phyloP scores from a whole-genome alignment of 805 yeast species.

The Ogataea nitratoaversa region DNA sequence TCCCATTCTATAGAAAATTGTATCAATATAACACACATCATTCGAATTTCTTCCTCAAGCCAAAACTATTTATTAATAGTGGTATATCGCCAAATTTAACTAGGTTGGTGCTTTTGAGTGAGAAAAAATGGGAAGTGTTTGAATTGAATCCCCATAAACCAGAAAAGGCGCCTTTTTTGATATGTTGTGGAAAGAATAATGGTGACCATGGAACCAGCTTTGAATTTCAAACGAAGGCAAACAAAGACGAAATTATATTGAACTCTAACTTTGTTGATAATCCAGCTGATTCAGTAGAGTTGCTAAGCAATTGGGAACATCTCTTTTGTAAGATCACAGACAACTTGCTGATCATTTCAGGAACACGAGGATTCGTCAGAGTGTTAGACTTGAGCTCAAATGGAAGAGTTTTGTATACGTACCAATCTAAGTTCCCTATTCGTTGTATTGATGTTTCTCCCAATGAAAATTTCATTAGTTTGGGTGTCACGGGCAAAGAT shows the following conservation, averaged over 20 bases:
- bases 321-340: conserved; percentile 57
- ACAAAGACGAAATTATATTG: conserved; percentile 18
- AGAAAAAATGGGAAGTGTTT: conserved; percentile 72
- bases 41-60: conserved; percentile 42
- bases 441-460: conserved; percentile 72
- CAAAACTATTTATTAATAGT: conserved; percentile 49
- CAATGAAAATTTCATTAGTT: conserved; percentile 60
- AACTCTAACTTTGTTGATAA: conserved; percentile 27
- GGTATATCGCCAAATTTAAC: conserved; percentile 62
- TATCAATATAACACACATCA: conserved; percentile 49
- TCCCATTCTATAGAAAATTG: conserved; percentile 72
- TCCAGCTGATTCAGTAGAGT: conserved; percentile 27
- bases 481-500: conserved; percentile 81
- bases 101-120: conserved; percentile 60
- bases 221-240: conserved; percentile 32
- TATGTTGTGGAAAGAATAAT: conserved; percentile 63
- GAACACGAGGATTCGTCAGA: conserved; percentile 66
- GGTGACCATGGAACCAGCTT: conserved; percentile 62
- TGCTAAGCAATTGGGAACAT: conserved; percentile 53
- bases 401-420: conserved; percentile 67
- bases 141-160: conserved; percentile 41
- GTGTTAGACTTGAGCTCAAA: conserved; percentile 52
- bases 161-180: conserved; percentile 46
- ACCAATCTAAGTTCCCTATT: conserved; percentile 69
- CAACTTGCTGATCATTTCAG: conserved; percentile 60